These are phyloP conservation scores for Kodamaea nitidulidarum DNA, from an alignment of 805 yeast species.

Conservation along the genomic window DNA sequence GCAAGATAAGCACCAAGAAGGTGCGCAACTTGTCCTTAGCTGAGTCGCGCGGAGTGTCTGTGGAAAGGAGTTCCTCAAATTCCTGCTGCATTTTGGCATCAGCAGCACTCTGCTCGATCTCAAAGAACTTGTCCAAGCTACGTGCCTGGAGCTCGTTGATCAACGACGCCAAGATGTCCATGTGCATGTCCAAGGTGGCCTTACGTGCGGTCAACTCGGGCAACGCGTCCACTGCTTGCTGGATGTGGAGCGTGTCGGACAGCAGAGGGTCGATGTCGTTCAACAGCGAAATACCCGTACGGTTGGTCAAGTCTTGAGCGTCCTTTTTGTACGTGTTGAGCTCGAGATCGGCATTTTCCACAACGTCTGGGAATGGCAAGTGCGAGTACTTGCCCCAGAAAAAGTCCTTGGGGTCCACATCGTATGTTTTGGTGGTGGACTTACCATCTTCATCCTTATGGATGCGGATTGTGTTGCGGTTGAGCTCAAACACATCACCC, in stretches of 20 bases:
- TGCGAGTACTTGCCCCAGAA: constrained; percentile 86
- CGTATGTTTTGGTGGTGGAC: constrained; percentile 57
- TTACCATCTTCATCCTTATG: constrained; percentile 28
- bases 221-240: constrained; percentile 83
- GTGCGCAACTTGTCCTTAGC: constrained; percentile 83
- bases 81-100: constrained; percentile 55
- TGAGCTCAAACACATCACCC: constrained; percentile 80
- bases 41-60: constrained; percentile 52
- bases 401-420: constrained; percentile 88
- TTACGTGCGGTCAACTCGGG: constrained; percentile 92
- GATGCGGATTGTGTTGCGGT: constrained; percentile 76
- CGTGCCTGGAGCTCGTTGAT: constrained; percentile 82
- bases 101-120: constrained; percentile 80
- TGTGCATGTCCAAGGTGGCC: constrained; percentile 88
- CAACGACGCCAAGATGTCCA: constrained; percentile 86
- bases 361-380: constrained; percentile 97
- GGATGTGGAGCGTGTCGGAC: constrained; percentile 63
- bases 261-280: constrained; percentile 67
- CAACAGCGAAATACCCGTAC: constrained; percentile 67
- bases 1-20: constrained; percentile 70
- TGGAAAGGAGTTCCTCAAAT: constrained; percentile 56
- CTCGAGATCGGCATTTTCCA: constrained; percentile 88
- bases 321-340: constrained; percentile 77
- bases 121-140: constrained; percentile 85
- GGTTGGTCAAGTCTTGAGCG: constrained; percentile 79